Base-by-base conservation (phyloP, 345 rosid genomes). In the Erucastrum elatum region DNA sequence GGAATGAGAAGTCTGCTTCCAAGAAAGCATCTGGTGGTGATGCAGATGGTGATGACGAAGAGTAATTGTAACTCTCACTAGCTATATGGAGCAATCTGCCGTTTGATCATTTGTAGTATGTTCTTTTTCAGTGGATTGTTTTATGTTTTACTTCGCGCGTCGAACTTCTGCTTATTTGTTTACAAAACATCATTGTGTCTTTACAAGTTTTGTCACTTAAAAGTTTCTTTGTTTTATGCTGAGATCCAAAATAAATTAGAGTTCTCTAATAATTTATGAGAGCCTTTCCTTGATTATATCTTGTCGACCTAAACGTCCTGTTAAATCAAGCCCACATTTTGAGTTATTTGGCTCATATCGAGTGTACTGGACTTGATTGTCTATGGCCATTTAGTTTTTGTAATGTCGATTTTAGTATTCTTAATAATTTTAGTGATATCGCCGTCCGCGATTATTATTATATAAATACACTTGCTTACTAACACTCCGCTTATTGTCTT, bases 21-120 rank as follows among this genome's bases (percentile, higher is more conserved):
- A 89, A 85, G 87, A 89, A 88, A 81, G 87, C 89, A 8, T 67
- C 89, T 3, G 94, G 93, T 71, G 91, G 93, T 8, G 93, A 85
- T 13, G 91, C 86, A 31, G 91, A 88, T 2, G 94, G 88, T 15
- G 94, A 90, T 46, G 91, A 88, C 2, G 94, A 88, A 75, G 87
- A 86, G 76, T 81, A 33, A 82, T 37, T 34, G 33, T 2, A 2
- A 12, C 49, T 35, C 26, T 5, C 31, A 3, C 70, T 71, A 66
- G 70, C 56, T 39, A 35, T 33, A 64, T 81, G 39, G 26, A 64
- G 4, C 67, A 55, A 29, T 30, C 61, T 65, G 71, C 78, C 15
- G 69, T 75, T 62, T 75, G 64, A 68, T 69, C n/a, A 13, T n/a
- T 46, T 35, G 61, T 81, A 76, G 81, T 61, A 60, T 71, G 11